Percentiles rank a stretch among this genome's conserved stretches.
Conservation (phyloP, 768 basidiomycete genomes). For the Rhizopogon salebrosus region DNA sequence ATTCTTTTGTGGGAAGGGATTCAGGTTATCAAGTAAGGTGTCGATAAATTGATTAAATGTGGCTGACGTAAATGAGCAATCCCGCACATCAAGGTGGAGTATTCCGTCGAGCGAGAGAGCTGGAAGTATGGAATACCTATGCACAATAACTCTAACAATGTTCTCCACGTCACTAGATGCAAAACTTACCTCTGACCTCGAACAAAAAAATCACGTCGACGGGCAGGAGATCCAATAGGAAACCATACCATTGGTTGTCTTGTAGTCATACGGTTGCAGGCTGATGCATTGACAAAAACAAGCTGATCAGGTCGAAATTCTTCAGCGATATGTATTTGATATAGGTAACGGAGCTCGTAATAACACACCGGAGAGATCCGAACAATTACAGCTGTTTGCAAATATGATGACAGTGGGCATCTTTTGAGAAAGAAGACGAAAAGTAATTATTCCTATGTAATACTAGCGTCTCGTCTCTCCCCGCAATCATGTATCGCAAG, state of each 20-base stretch:
- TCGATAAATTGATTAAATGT: slow-evolving; percentile 19
- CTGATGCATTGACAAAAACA: slow-evolving; percentile 32
- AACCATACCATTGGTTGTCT: slow-evolving; percentile 23
- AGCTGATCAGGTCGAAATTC: slow-evolving; percentile 11
- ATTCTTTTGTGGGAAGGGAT: slow-evolving; percentile 14
- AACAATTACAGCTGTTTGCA: too few species aligned
- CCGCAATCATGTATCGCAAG: too few species aligned
- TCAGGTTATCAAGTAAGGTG: slow-evolving; percentile 12
- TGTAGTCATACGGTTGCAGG: slow-evolving; percentile 19
- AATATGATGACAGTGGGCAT: too few species aligned
- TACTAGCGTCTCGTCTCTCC: too few species aligned
- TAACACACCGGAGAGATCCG: too few species aligned
- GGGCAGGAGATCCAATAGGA: slow-evolving; percentile 14
- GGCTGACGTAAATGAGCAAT: slow-evolving; percentile 13
- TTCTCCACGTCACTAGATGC: too few species aligned
- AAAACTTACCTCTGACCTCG: slow-evolving; percentile 4
- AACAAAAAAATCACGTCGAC: slow-evolving; percentile 7
- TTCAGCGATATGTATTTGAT: slow-evolving; percentile 6
- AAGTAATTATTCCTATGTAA: too few species aligned
- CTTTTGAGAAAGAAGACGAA: too few species aligned
- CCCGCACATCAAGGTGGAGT: slow-evolving; percentile 16
- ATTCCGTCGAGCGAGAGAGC: slow-evolving; percentile 23
- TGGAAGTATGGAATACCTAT: slow-evolving; percentile 29
- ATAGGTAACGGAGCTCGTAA: too few species aligned
- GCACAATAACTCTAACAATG: neutral